Percentiles rank a stretch among this genome's conserved stretches.
These are phyloP conservation scores for Marchantia paleacea DNA, from an alignment of 225 moss, liverwort and hornwort genomes.

Conservation along the genomic window DNA sequence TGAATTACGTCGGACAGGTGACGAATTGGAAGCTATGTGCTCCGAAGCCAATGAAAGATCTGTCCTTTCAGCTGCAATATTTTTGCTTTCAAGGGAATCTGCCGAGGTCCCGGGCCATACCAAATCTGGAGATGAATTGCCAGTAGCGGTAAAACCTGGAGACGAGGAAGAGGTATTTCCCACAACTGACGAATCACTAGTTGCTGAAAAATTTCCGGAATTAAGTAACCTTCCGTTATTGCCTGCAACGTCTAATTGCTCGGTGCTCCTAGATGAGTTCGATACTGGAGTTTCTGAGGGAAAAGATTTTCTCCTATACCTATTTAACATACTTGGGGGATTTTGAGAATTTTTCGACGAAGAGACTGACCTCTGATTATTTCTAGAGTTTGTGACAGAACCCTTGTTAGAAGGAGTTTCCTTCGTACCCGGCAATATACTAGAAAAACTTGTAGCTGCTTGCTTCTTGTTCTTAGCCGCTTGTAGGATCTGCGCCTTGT, in stretches of 20 bases:
- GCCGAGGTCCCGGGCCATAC: slow-evolving; percentile 7
- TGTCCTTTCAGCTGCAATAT: slow-evolving; percentile 14
- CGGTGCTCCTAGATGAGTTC: not conserved
- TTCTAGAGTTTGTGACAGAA: not conserved
- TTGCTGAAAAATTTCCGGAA: not conserved
- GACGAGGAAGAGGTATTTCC: not conserved
- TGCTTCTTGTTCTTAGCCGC: not conserved
- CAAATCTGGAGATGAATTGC: slow-evolving; percentile 13
- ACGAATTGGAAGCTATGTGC: not conserved
- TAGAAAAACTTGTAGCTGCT: not conserved
- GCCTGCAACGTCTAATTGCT: not conserved
- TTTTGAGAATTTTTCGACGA: not conserved
- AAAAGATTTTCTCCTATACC: slow-evolving; percentile 1
- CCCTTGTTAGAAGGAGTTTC: not conserved
- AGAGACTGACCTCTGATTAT: not conserved
- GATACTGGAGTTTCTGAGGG: not conserved
- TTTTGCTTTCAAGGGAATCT: not conserved
- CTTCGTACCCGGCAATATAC: not conserved
- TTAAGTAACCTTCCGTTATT: not conserved
- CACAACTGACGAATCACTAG: not conserved
- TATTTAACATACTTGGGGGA: not conserved
- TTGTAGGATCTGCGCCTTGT: slow-evolving; percentile 12
- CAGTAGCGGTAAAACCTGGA: not conserved
- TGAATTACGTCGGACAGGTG: slow-evolving; percentile 10
- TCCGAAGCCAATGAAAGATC: slow-evolving; percentile 6